Evolutionary conservation across 306 rosid genomes (phyloP).

Genomic region (Gynostemma pentaphyllum): DNA sequence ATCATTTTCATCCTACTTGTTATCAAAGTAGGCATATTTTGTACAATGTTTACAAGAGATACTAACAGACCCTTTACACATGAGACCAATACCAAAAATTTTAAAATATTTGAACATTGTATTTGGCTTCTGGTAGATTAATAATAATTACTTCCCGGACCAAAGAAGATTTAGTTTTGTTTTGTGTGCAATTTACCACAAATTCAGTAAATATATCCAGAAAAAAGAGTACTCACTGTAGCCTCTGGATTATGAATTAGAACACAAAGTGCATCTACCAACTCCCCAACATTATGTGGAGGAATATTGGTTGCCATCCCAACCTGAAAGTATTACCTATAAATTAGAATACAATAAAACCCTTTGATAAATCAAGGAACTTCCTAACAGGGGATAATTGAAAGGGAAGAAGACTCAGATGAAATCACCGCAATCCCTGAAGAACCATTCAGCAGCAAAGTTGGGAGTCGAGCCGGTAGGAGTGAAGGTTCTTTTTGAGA

Average conservation of each 20-base stretch:
- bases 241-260: conserved; percentile 93
- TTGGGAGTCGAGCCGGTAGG: conserved; percentile 93
- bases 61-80: background rate
- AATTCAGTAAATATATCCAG: background rate
- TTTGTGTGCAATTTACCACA: conserved; percentile 1
- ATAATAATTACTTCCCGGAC: background rate
- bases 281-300: conserved; percentile 95
- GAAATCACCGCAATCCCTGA: conserved; percentile 92
- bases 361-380: background rate
- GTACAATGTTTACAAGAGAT: background rate
- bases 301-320: conserved; percentile 99
- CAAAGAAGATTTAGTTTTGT: background rate
- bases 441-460: conserved; percentile 81
- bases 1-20: background rate
- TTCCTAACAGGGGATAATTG: background rate
- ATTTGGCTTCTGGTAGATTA: background rate
- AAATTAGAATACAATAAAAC: conserved; percentile 11
- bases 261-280: conserved; percentile 78
- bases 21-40: background rate
- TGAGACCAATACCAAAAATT: background rate
- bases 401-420: conserved; percentile 1
- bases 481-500: conserved; percentile 90
- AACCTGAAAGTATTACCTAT: conserved; percentile 40
- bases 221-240: conserved; percentile 42
- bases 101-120: background rate